phyloP scores from a whole-genome alignment of 1,139 yeast species.

The Lodderomyces elongisporus region DNA sequence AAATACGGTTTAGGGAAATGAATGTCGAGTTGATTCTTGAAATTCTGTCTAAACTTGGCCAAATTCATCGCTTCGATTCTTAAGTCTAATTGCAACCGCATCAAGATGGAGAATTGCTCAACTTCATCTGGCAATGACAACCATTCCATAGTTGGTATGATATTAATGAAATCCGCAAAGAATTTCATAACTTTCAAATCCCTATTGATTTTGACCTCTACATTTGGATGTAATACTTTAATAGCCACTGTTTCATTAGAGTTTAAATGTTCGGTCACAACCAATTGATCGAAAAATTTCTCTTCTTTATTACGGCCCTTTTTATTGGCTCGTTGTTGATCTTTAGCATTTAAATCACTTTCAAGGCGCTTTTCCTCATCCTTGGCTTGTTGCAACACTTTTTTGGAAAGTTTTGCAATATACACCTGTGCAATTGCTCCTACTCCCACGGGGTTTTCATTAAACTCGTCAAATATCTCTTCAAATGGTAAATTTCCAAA shows the following conservation, averaged over 20 bases:
- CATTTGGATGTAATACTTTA: conserved; percentile 88
- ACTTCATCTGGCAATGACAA: conserved; percentile 92
- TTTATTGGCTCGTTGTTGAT: conserved; percentile 6
- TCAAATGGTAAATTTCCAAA: conserved; percentile 61
- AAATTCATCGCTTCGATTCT: conserved; percentile 85
- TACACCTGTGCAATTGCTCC: conserved; percentile 98
- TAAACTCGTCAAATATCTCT: conserved; percentile 78
- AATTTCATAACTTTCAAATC: conserved; percentile 80
- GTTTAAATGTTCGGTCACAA: conserved; percentile 36
- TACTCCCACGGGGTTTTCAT: conserved; percentile 76
- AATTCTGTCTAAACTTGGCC: conserved; percentile 61
- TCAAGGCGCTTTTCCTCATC: conserved; percentile 21
- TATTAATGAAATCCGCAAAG: conserved; percentile 66
- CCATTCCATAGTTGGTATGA: conserved; percentile 96
- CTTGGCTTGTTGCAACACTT: conserved; percentile 34
- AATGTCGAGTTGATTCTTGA: conserved; percentile 54
- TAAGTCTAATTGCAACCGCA: conserved; percentile 84
- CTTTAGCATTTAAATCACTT: conserved; percentile 9
- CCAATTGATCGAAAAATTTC: conserved; percentile 30
- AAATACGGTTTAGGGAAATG: conserved; percentile 78
- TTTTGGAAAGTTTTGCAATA: conserved; percentile 57
- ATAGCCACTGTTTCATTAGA: conserved; percentile 71
- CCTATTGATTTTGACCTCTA: conserved; percentile 64
- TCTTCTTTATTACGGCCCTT: conserved; percentile 5
- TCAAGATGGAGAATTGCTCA: conserved; percentile 75